Base-by-base conservation (phyloP, 352 stramenopile genomes). In the Phytophthora citrophthora region DNA sequence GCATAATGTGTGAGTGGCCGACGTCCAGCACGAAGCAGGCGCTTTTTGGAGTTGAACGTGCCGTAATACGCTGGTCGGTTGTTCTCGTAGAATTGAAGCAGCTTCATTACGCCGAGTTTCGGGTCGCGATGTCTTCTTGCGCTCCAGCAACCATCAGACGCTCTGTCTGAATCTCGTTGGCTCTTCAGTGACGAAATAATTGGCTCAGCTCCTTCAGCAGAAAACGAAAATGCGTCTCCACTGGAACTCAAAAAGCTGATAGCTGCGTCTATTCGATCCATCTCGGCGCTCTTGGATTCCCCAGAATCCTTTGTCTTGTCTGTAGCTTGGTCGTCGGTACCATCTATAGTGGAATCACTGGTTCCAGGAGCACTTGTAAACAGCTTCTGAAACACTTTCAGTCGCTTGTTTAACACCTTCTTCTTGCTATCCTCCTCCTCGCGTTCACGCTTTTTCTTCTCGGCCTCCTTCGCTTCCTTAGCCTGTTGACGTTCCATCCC, bases 11-110 rank as follows among this genome's bases (percentile, higher is more conserved):
- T 79, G 20, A 94, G 65, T 18, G 88, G 88, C 9, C 86, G 77
- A 15, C 88, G 79, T 0, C 88, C 86, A 7, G 80, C 74, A n/a
- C 70, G 81, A 46, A 96, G 89, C 15, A 83, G 34, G 1, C 58
- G 61, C 40, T 67, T 87, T 15, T 64, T 76, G 23, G 73, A 79
- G 54, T 77, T 87, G 64, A 83, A 93, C 16, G 88, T 96, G 12
- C 88, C 88, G 31, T 87, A 90, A 45, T 90, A 96, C 15, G 86
- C 88, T 7, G 88, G 88, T 6, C 88, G 77, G 29, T 83, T 61
- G 70, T 95, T 96, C 46, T 96, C 88, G 26, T 94, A 75, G 49
- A 95, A 96, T 59, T 96, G 88, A 5, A 96, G 61, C 11, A 96
- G 47, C 77, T 96, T 96, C 81, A 93, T 92, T 13, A 91, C 52